A percentile compares a stretch with the other conserved stretches of the same genome.
phyloP scores from a whole-genome alignment of 257 asterid genomes.

The Solanum pinnatisectum region DNA sequence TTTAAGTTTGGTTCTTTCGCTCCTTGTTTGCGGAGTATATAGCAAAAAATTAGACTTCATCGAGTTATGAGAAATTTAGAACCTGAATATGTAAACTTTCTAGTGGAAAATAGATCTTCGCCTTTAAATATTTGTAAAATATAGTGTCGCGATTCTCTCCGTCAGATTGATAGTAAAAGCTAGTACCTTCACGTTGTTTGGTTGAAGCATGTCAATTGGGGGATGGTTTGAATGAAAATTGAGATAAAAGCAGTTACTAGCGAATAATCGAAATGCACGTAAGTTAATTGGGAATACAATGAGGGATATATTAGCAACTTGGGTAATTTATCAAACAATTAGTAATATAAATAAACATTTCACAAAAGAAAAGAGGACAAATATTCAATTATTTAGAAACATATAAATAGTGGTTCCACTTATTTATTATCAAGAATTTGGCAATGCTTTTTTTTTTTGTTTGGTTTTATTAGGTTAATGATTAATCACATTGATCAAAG shows the following conservation, averaged over 20 bases:
- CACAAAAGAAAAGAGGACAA: neutral
- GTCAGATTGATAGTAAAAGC: no score
- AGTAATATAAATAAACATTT: neutral
- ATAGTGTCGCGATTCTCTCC: no score
- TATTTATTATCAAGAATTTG: neutral
- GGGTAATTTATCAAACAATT: neutral
- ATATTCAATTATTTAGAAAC: neutral
- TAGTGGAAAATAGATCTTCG: no score
- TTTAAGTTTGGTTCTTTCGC: no score
- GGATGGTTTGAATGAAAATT: neutral
- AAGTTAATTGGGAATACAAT: no score
- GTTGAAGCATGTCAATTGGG: no score
- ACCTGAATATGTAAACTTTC: no score
- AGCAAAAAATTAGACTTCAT: no score
- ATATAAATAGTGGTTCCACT: neutral
- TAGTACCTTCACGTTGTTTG: no score
- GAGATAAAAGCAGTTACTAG: rapidly evolving
- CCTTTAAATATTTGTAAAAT: no score
- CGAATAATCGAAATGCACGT: neutral
- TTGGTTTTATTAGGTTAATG: neutral
- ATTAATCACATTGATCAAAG: neutral
- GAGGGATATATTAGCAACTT: neutral
- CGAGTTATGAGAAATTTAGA: no score
- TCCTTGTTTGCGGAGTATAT: no score
- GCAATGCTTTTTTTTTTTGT: neutral